Evolutionary conservation across 2,329 filamentous ascomycete genomes (phyloP).

Genomic region (Fusarium scirpi): DNA sequence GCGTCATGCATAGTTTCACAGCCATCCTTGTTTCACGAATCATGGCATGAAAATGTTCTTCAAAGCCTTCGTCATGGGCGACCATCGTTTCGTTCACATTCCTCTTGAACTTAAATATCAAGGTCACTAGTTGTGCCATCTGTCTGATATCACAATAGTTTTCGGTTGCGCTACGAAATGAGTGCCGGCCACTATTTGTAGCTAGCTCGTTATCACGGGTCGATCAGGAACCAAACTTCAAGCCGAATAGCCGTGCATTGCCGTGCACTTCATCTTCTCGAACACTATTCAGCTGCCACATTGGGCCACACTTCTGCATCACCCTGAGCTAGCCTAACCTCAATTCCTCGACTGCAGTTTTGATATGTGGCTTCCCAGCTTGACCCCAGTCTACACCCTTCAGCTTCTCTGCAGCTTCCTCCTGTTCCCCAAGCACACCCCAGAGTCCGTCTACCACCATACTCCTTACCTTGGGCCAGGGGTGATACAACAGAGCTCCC

Average conservation of each 20-base stretch:
- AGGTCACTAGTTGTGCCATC: slow-evolving; percentile 5
- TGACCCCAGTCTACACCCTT: slow-evolving; percentile 69
- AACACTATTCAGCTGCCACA: slow-evolving; percentile 23
- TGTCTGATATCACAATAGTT: background rate
- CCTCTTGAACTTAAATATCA: slow-evolving; percentile 26
- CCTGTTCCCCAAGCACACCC: slow-evolving; percentile 54
- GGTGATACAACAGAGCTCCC: slow-evolving; percentile 79
- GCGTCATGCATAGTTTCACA: slow-evolving; percentile 4
- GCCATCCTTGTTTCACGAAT: slow-evolving; percentile 18
- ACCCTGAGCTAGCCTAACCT: slow-evolving; percentile 50
- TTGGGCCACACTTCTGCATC: slow-evolving; percentile 14
- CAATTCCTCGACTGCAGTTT: slow-evolving; percentile 57
- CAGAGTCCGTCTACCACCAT: slow-evolving; percentile 72
- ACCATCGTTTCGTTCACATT: slow-evolving; percentile 26
- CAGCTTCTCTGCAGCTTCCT: slow-evolving; percentile 52
- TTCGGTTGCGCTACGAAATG: background rate
- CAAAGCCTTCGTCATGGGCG: slow-evolving; percentile 5
- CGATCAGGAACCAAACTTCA: slow-evolving; percentile 41
- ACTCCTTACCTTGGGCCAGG: slow-evolving; percentile 79
- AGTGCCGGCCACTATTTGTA: background rate
- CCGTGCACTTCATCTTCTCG: slow-evolving; percentile 5
- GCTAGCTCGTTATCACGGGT: slow-evolving; percentile 16
- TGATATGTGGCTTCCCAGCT: slow-evolving; percentile 62
- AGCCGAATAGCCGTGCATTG: slow-evolving; percentile 18
- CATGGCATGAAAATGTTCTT: background rate